Evolutionary conservation across 2,329 filamentous ascomycete species (phyloP).

Genomic region (Monilinia fructigena): DNA sequence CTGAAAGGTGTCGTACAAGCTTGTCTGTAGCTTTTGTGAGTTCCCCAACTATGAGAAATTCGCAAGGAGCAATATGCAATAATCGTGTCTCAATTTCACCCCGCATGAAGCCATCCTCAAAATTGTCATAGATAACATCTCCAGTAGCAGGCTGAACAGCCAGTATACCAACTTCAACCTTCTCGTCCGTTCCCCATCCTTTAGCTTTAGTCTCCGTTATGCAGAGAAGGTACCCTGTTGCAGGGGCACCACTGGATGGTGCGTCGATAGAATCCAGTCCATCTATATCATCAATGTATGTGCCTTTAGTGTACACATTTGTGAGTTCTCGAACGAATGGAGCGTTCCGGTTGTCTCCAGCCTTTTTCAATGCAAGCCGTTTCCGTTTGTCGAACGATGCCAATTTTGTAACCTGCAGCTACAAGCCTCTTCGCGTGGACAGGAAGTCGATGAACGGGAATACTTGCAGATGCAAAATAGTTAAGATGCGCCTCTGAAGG

Average conservation of each 20-base stretch:
- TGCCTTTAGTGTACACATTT: constrained; percentile 96
- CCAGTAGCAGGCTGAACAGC: constrained; percentile 95
- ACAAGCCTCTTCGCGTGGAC: constrained; percentile 94
- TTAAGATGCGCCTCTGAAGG: constrained; percentile 88
- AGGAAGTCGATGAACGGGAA: constrained; percentile 85
- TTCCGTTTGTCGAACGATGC: constrained; percentile 90
- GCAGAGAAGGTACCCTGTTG: constrained; percentile 86
- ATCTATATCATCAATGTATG: constrained; percentile 91
- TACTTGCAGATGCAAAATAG: constrained; percentile 91
- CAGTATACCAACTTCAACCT: constrained; percentile 85
- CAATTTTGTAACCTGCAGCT: constrained; percentile 90
- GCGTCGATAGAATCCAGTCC: constrained; percentile 62
- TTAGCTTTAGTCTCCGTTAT: constrained; percentile 83
- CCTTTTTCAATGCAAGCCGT: constrained; percentile 92
- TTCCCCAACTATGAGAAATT: constrained; percentile 89
- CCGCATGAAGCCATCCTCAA: constrained; percentile 97
- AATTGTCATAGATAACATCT: constrained; percentile 92
- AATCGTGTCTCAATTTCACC: constrained; percentile 94
- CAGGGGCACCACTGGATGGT: constrained; percentile 57
- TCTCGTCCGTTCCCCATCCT: constrained; percentile 83
- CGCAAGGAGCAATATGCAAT: constrained; percentile 91
- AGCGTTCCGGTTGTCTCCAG: constrained; percentile 87
- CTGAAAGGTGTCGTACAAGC: constrained; percentile 83
- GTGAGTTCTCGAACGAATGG: constrained; percentile 92
- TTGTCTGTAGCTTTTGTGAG: constrained; percentile 91